Evolutionary conservation across 2,329 filamentous ascomycete genomes (phyloP), one percentile per base, ranked within the genome.

Genomic region (Sclerotinia nivalis): DNA sequence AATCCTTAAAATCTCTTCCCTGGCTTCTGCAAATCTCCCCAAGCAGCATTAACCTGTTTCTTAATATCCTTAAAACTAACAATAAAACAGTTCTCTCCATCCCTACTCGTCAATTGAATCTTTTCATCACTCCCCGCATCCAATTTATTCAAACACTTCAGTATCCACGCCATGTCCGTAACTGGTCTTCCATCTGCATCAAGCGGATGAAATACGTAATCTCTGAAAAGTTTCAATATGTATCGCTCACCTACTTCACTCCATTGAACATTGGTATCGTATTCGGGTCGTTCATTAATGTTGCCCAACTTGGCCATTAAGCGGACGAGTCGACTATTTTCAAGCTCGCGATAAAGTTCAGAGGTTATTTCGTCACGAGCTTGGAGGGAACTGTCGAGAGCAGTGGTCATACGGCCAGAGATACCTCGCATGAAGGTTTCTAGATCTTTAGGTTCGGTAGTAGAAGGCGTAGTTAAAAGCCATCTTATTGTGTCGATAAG

Each of bases 121-220:
- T 89, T 91, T 80, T 99, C 96, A 37, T 96, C 93, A 2, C 88
- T 88, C 0, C 94, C 96, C 0, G 93, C 92, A 80, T 99, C 96
- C 67, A 99, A 84, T 79, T 97, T 97, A 82, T 96, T 97, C 74
- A 99, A 81, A 77, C 91, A 95, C 37, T 86, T 87, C 59, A 99
- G 80, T 73, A 98, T 93, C 81, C 98, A 94, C 4, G 91, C 95
- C 70, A 97, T 83, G 78, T 97, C 92, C 7, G 97, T 84, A 1
- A 94, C 90, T 0, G 96, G 91, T 67, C 92, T 91, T 20, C 93
- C 93, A 70, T 93, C 89, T 43, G 88, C 86, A 78, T 98, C 93
- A 18, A 97, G 93, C 77, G 97, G 94, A 80, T 99, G 96, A 81
- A 98, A 99, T 54, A 97, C 93, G 76, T 96, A 98, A 81, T 99